Percentiles rank a stretch among this genome's conserved stretches.
phyloP scores from a whole-genome alignment of 1,284 basidiomycete genomes.

The Amylostereum chailletii region DNA sequence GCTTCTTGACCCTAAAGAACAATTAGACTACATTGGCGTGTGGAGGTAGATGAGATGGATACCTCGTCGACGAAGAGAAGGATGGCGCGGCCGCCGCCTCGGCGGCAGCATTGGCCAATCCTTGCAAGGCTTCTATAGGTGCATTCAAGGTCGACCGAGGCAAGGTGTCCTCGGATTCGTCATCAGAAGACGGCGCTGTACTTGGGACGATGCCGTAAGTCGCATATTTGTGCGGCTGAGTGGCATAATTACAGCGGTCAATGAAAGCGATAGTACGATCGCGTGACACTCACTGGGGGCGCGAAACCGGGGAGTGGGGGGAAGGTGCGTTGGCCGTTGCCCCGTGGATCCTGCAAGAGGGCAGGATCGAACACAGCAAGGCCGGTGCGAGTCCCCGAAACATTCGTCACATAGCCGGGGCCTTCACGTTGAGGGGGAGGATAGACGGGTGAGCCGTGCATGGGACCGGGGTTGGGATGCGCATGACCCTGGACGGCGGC shows the following conservation, averaged over 20 bases:
- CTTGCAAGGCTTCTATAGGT: slow-evolving; percentile 88
- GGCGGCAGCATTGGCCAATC: slow-evolving; percentile 87
- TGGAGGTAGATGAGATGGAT: slow-evolving; percentile 7
- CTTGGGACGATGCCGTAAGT: slow-evolving; percentile 83
- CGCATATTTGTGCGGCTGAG: slow-evolving; percentile 79
- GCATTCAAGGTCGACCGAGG: slow-evolving; percentile 77
- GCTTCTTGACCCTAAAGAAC: slow-evolving; percentile 64
- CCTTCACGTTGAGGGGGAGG: slow-evolving; percentile 15
- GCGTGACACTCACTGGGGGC: slow-evolving; percentile 55
- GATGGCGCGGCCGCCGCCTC: slow-evolving; percentile 77
- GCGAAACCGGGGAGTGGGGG: slow-evolving; percentile 85
- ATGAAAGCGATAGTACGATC: slow-evolving; percentile 4
- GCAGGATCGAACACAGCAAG: slow-evolving; percentile 21
- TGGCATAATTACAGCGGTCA: background rate
- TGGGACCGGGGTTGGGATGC: slow-evolving; percentile 20
- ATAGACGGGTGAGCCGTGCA: slow-evolving; percentile 24
- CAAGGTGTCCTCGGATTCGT: slow-evolving; percentile 81
- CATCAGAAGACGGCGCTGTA: slow-evolving; percentile 76
- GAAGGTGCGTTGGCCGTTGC: slow-evolving; percentile 29
- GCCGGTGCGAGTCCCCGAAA: slow-evolving; percentile 16
- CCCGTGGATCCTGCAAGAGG: slow-evolving; percentile 13
- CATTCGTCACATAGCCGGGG: slow-evolving; percentile 12
- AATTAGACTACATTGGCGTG: slow-evolving; percentile 3
- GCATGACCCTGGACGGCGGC: slow-evolving; percentile 52
- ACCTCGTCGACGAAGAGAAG: slow-evolving; percentile 35